Evolutionary conservation across 1,284 basidiomycete species (phyloP).

Genomic region (Ustilago vetiveriae): DNA sequence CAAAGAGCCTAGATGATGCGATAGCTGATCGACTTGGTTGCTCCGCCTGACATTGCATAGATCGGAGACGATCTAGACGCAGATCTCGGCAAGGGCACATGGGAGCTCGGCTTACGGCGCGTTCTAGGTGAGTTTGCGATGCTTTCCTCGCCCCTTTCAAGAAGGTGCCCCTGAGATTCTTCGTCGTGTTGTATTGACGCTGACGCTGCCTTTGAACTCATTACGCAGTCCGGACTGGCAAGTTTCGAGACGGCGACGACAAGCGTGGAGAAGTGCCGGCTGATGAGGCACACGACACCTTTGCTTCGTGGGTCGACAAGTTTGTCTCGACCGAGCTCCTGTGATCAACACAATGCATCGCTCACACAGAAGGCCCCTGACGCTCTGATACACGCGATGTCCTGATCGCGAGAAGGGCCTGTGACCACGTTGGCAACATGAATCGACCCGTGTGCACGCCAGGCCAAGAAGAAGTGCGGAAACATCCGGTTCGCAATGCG

Average conservation of each 20-base stretch:
- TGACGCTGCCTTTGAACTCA: no score
- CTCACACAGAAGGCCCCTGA: no score
- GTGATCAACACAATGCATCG: neutral
- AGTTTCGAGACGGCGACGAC: slow-evolving; percentile 32
- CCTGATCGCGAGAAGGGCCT: no score
- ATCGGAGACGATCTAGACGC: slow-evolving; percentile 44
- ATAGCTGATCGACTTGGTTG: neutral
- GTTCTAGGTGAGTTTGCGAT: slow-evolving; percentile 30
- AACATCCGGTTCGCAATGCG: slow-evolving; percentile 3
- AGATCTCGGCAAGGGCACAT: slow-evolving; percentile 42
- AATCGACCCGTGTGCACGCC: no score
- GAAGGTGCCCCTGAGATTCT: no score
- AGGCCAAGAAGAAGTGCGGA: slow-evolving; percentile 4
- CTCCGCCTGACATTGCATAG: slow-evolving; percentile 3
- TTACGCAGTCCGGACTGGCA: slow-evolving; percentile 36
- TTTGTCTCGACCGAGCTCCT: slow-evolving; percentile 24
- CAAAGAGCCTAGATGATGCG: neutral
- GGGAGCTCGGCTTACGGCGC: slow-evolving; percentile 37
- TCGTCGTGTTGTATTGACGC: no score
- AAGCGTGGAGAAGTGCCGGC: slow-evolving; percentile 16
- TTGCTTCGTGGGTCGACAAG: slow-evolving; percentile 33
- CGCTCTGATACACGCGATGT: no score
- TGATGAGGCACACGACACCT: slow-evolving; percentile 22
- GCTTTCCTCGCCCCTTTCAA: no score
- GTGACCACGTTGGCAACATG: no score